Conservation (phyloP, 306 rosid species). For the Morella rubra region DNA sequence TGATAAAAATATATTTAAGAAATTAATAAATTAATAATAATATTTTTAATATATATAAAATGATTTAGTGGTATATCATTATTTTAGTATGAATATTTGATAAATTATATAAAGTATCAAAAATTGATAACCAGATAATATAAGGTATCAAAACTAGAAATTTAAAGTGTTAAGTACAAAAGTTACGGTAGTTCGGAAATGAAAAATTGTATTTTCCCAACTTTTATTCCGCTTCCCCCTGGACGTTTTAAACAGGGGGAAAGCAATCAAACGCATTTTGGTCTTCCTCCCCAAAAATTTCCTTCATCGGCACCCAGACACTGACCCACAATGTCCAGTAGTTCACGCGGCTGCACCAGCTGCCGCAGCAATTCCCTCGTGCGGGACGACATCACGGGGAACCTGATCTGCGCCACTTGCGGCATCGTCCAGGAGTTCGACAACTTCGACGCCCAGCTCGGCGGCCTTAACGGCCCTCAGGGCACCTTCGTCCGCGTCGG, state of each 20-base stretch:
- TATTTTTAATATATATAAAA: no score
- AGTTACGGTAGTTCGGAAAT: no score
- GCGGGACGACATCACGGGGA: slow-evolving; percentile 45
- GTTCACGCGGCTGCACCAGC: slow-evolving; percentile 28
- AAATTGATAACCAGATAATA: no score
- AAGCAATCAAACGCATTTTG: neutral
- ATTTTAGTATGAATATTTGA: no score
- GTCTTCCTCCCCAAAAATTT: neutral
- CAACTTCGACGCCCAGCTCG: slow-evolving; percentile 47
- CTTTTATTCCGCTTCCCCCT: neutral
- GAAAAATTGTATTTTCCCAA: no score
- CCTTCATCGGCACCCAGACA: neutral
- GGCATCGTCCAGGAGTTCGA: slow-evolving; percentile 53
- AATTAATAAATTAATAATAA: no score
- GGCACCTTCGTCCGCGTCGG: slow-evolving; percentile 63
- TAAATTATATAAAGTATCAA: no score
- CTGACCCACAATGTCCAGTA: slow-evolving; percentile 17
- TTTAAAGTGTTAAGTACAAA: no score
- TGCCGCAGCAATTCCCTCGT: slow-evolving; percentile 42
- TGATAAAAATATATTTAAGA: no score
- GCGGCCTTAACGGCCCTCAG: slow-evolving; percentile 49
- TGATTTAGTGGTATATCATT: no score
- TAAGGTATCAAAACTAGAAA: no score
- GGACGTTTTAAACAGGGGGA: neutral
- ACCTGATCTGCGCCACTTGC: slow-evolving; percentile 41